These are phyloP conservation scores for Musa itinerans DNA, from an alignment of 176 grass and related monocot species.

Conservation along the genomic window DNA sequence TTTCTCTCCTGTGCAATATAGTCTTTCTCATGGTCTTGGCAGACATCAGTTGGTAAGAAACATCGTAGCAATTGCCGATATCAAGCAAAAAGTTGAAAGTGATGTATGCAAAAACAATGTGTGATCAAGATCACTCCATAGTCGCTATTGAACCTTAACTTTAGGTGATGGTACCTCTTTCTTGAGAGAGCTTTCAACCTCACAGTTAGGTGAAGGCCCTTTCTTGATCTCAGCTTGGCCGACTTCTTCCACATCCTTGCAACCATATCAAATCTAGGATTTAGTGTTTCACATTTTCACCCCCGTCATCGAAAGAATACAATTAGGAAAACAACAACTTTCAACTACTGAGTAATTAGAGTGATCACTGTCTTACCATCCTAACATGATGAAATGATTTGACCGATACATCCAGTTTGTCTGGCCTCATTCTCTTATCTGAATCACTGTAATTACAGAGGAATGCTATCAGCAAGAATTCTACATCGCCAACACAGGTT, in stretches of 20 bases:
- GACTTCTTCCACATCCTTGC: constrained; percentile 37
- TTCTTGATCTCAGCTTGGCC: constrained; percentile 22
- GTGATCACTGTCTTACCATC: constrained; percentile 20
- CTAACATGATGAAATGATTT: constrained; percentile 30
- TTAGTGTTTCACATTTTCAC: no score
- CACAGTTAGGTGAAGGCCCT: constrained; percentile 2
- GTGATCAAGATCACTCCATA: no score
- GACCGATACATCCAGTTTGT: constrained; percentile 30
- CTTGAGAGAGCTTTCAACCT: constrained; percentile 44
- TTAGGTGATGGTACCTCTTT: constrained; percentile 47
- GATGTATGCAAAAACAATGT: no score
- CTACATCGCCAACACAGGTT: no score
- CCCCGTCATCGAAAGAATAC: no score
- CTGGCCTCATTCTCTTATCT: constrained; percentile 14
- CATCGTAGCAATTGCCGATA: no score
- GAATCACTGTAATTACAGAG: constrained; percentile 28
- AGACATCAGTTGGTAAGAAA: no score
- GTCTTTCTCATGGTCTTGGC: no score
- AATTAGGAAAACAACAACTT: no score
- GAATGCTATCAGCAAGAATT: not conserved
- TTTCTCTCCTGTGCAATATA: no score
- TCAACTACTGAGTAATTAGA: no score
- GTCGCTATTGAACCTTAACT: not conserved
- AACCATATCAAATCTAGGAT: constrained; percentile 14
- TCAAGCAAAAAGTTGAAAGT: no score